Evolutionary conservation across 2,329 filamentous ascomycete genomes (phyloP).

Genomic region (Bipolaris gigantea): DNA sequence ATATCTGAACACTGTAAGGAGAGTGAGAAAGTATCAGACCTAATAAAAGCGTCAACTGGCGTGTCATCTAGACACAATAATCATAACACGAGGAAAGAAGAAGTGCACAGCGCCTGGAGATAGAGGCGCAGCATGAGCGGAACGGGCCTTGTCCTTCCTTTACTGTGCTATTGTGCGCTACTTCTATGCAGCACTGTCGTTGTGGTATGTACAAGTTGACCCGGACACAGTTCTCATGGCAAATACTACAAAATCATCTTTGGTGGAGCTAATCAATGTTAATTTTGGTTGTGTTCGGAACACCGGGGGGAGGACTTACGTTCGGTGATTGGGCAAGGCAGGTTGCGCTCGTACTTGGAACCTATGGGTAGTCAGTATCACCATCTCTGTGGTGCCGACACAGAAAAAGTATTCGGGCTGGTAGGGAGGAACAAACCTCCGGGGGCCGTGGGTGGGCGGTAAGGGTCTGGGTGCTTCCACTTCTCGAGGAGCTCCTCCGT

Average conservation of each 20-base stretch:
- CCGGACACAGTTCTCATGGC: constrained; percentile 5
- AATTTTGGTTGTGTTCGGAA: constrained; percentile 10
- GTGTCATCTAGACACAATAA: neutral
- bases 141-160: neutral
- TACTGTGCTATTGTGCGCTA: constrained; percentile 9
- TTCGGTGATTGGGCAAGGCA: constrained; percentile 76
- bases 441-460: constrained; percentile 83
- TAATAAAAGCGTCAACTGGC: neutral
- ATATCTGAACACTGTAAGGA: constrained; percentile 32
- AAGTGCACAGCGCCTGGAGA: too few relatives aligned
- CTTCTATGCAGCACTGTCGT: constrained; percentile 3
- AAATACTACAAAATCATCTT: constrained; percentile 40
- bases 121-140: neutral
- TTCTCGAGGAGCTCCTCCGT: constrained; percentile 84
- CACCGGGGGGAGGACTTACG: constrained; percentile 61
- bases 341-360: constrained; percentile 94
- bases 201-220: constrained; percentile 19
- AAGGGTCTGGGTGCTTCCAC: constrained; percentile 98
- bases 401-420: constrained; percentile 26
- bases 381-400: constrained; percentile 23
- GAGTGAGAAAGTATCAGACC: constrained; percentile 37
- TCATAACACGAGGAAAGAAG: neutral
- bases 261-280: constrained; percentile 35
- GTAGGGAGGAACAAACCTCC: constrained; percentile 65
- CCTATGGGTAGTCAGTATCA: constrained; percentile 56